Evolutionary conservation across 768 basidiomycete genomes (phyloP).

Genomic region (Leccinum imitatum): DNA sequence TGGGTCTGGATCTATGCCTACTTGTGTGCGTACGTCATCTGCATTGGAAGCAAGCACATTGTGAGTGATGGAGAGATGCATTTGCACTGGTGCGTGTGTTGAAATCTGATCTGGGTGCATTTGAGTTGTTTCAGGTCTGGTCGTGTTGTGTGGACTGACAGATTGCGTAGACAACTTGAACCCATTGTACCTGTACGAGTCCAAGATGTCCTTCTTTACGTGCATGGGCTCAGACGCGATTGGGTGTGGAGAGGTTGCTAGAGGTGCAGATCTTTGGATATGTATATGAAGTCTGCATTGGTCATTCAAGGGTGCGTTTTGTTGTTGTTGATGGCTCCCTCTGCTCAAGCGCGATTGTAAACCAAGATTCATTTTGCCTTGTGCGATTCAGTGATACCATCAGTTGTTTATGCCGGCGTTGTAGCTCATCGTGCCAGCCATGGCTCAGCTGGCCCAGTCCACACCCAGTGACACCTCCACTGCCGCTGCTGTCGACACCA

Average conservation of each 20-base stretch:
- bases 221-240: constrained; percentile 79
- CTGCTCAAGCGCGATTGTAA: constrained; percentile 36
- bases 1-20: too few species aligned
- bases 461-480: constrained; percentile 22
- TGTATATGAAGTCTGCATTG: constrained; percentile 76
- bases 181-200: constrained; percentile 89
- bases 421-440: constrained; percentile 21
- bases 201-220: constrained; percentile 88
- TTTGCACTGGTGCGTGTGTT: too few species aligned
- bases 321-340: too few species aligned
- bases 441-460: constrained; percentile 2
- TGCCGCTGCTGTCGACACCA: not conserved
- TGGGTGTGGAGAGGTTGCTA: constrained; percentile 82
- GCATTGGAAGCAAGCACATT: constrained; percentile 61
- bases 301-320: constrained; percentile 68
- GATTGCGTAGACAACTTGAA: constrained; percentile 73
- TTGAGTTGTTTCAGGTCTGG: too few species aligned
- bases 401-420: constrained; percentile 44
- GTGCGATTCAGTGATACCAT: constrained; percentile 85
- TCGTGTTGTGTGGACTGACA: not conserved
- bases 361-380: constrained; percentile 85
- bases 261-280: constrained; percentile 69
- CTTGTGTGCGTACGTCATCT: too few species aligned
- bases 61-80: constrained; percentile 51
- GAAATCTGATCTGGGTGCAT: too few species aligned